Base-by-base conservation (phyloP, 371 early-diverging fungal species). In the Mortierella sp. region DNA sequence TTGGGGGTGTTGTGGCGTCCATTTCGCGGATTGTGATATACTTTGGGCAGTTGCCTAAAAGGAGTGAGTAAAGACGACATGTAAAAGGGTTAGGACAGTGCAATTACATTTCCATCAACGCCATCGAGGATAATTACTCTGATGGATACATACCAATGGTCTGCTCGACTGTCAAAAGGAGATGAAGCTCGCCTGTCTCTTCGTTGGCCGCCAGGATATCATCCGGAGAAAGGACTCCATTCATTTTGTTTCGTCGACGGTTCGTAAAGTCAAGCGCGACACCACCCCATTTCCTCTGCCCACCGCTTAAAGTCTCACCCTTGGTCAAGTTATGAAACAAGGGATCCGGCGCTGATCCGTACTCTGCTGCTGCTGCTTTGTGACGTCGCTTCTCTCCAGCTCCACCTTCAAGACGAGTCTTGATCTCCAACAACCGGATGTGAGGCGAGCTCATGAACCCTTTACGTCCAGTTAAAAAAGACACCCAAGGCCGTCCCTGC, bases 21-120 rank as follows among this genome's bases (percentile, higher is more conserved):
- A 84, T n/a, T 26, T 84, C 81, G 2, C 84, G 81, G 74, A 81
- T 81, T 14, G 84, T 81, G 19, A 84, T 79, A 52, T 84, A 84
- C 74, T 84, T 84, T 47, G 84, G 84, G 24, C 84, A 84, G 44
- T 84, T 84, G 0, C 84, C 84, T 80, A 70, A 55, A 26, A 9
- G 13, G 63, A 34, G 14, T 6, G n/a, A 26, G 31, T 0, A 71
- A 28, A 28, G 19, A 24, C 6, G 44, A 54, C 6, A 42, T 50
- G 16, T 26, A 6, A 19, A 42, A 52, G 54, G 28, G 44, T 52
- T 54, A 52, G 42, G 14, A 50, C 50, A 47, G 16, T 16, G 50
- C 13, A n/a, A 10, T 50, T 44, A 31, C 38, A 10, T 21, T 24
- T 24, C 8, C 14, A 13, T 24, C 50, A 81, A 26, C 16, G 24